Percentiles rank a stretch among this genome's conserved stretches.
Conservation (phyloP, 768 basidiomycete species). For the Leccinum arenicola region DNA sequence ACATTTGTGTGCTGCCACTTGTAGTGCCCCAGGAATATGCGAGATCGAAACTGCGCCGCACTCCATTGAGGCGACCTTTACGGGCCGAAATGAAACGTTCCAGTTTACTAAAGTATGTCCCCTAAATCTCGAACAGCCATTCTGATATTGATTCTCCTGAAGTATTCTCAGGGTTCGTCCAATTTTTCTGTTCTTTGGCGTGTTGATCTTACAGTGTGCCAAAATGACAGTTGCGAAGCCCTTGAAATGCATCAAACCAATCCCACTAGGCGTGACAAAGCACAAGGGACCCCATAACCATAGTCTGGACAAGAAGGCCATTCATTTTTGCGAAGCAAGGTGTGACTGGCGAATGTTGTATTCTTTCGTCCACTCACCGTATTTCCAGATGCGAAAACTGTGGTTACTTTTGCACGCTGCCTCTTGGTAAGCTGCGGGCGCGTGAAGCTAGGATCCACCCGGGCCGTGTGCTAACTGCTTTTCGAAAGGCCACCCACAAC, state of each 20-base stretch:
- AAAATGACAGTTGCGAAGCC: no score
- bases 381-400: constrained; percentile 48
- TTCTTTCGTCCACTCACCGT: not conserved
- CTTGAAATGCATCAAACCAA: no score
- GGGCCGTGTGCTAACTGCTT: not conserved
- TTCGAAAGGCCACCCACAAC: constrained; percentile 51
- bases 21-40: constrained; percentile 27
- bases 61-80: constrained; percentile 60
- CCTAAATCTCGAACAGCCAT: not conserved
- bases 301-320: constrained; percentile 38
- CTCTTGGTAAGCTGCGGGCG: constrained; percentile 40
- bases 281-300: constrained; percentile 52
- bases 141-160: constrained; percentile 1
- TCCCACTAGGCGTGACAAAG: not conserved
- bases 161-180: no score
- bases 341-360: constrained; percentile 17
- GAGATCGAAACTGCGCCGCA: constrained; percentile 59
- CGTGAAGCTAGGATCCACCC: rapidly evolving
- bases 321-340: constrained; percentile 56
- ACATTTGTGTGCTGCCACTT: constrained; percentile 45
- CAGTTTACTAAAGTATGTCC: constrained; percentile 57
- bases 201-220: no score
- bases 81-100: constrained; percentile 57
- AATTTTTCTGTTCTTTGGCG: no score
- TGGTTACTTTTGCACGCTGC: constrained; percentile 57